Percentiles rank a stretch among this genome's conserved stretches.
These are phyloP conservation scores for Monilinia fructicola DNA, from an alignment of 2,329 filamentous ascomycete species.

Conservation along the genomic window DNA sequence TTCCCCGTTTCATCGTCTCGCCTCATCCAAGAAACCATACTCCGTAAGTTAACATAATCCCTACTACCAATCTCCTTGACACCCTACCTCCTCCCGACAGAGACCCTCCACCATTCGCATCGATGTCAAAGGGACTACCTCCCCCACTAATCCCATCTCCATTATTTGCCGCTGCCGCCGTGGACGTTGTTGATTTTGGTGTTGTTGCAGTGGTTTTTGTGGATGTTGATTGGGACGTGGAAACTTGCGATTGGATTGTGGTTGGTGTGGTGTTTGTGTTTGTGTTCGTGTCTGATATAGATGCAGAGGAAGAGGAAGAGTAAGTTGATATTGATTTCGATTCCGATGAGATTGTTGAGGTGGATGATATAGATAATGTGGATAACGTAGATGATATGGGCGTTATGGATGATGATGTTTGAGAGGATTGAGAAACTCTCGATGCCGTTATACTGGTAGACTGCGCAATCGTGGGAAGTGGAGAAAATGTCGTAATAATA, in stretches of 20 bases:
- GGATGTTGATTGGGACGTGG: not conserved
- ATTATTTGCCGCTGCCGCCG: constrained; percentile 1
- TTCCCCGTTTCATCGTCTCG: not conserved
- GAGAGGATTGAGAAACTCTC: not conserved
- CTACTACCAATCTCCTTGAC: not conserved
- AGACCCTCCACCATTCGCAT: constrained; percentile 7
- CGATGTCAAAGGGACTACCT: constrained; percentile 26
- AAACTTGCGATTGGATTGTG: not conserved
- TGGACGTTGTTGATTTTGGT: not conserved
- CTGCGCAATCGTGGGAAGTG: not conserved
- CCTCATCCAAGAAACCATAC: not conserved
- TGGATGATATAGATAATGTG: too few relatives aligned
- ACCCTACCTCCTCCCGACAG: not conserved
- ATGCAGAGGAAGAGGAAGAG: not conserved
- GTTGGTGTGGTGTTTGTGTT: not conserved
- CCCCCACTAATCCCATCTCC: constrained; percentile 17
- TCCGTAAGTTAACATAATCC: not conserved
- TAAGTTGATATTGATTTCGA: not conserved
- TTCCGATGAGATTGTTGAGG: not conserved
- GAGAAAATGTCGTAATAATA: not conserved
- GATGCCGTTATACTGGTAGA: not conserved
- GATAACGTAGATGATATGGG: not conserved
- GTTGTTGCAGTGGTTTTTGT: constrained; percentile 3
- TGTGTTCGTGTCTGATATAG: not conserved
- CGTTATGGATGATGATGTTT: not conserved